A percentile compares a stretch with the other conserved stretches of the same genome.
Conservation (phyloP, 768 basidiomycete genomes). For the Imleria badia region DNA sequence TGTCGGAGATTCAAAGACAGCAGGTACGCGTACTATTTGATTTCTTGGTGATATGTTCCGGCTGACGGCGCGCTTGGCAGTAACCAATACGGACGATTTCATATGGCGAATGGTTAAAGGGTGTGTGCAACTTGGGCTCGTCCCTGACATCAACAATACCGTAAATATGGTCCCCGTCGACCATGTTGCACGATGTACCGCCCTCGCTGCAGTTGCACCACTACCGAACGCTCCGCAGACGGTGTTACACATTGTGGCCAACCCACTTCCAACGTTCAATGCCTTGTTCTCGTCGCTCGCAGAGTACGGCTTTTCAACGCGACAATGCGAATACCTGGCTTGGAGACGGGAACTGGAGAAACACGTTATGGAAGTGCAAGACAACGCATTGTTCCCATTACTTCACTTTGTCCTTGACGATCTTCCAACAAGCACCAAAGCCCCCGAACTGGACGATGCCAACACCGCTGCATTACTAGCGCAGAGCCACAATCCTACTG, state of each 20-base stretch:
- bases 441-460: constrained; percentile 83
- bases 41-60: background rate
- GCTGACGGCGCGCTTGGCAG: constrained; percentile 37
- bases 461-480: constrained; percentile 71
- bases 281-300: constrained; percentile 69
- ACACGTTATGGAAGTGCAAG: constrained; percentile 91
- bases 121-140: constrained; percentile 94
- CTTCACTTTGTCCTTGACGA: constrained; percentile 98
- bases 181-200: constrained; percentile 83
- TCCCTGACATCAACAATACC: constrained; percentile 97
- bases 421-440: constrained; percentile 93
- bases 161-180: constrained; percentile 99
- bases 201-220: constrained; percentile 68
- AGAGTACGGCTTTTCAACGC: constrained; percentile 77
- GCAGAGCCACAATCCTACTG: constrained; percentile 37
- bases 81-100: constrained; percentile 99
- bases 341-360: constrained; percentile 94
- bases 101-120: constrained; percentile 98
- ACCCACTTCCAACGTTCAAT: constrained; percentile 89
- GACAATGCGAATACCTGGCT: constrained; percentile 81
- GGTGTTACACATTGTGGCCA: constrained; percentile 84
- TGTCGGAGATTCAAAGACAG: constrained; percentile 86
- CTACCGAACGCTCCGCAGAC: constrained; percentile 46
- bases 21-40: constrained; percentile 56
- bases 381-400: constrained; percentile 96